These are phyloP conservation scores for Simplicillium aogashimaense DNA, from an alignment of 2,329 filamentous ascomycete genomes.

Conservation along the genomic window DNA sequence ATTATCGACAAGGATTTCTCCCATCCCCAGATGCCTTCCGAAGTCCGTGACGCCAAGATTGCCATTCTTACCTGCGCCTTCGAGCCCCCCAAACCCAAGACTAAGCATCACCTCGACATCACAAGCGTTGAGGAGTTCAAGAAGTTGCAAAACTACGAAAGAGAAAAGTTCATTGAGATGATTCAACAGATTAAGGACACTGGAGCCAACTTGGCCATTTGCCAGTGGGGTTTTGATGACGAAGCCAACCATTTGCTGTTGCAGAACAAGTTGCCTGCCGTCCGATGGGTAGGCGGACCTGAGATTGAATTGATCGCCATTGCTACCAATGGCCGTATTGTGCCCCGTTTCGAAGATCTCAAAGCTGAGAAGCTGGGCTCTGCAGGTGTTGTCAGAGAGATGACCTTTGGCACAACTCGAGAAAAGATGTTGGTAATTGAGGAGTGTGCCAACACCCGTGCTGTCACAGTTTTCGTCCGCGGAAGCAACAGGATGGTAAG, in stretches of 20 bases:
- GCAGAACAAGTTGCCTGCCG: slow-evolving; percentile 90
- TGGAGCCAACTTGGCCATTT: slow-evolving; percentile 94
- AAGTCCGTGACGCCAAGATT: slow-evolving; percentile 91
- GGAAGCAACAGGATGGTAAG: slow-evolving; percentile 98
- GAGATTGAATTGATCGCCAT: slow-evolving; percentile 99
- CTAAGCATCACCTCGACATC: slow-evolving; percentile 98
- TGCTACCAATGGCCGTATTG: slow-evolving; percentile 94
- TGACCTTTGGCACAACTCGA: slow-evolving; percentile 92
- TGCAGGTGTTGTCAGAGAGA: slow-evolving; percentile 84
- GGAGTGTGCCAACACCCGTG: slow-evolving; percentile 95
- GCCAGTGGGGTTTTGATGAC: slow-evolving; percentile 99
- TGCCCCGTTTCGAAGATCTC: slow-evolving; percentile 92
- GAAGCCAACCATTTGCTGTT: slow-evolving; percentile 96
- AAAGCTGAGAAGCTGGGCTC: slow-evolving; percentile 82
- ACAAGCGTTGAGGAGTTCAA: slow-evolving; percentile 97
- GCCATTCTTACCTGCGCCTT: slow-evolving; percentile 97
- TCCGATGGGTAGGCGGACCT: slow-evolving; percentile 94
- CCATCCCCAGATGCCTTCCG: slow-evolving; percentile 95
- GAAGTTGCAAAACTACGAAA: slow-evolving; percentile 92
- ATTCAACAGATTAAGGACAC: slow-evolving; percentile 97
- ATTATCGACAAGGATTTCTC: slow-evolving; percentile 99
- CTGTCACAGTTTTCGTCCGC: slow-evolving; percentile 91
- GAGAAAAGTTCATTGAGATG: slow-evolving; percentile 96
- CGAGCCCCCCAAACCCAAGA: slow-evolving; percentile 98
- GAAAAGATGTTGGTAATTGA: slow-evolving; percentile 99